Evolutionary conservation across 2,329 filamentous ascomycete genomes (phyloP), one percentile per base, ranked within the genome.

Genomic region (Aspergillus sp.): DNA sequence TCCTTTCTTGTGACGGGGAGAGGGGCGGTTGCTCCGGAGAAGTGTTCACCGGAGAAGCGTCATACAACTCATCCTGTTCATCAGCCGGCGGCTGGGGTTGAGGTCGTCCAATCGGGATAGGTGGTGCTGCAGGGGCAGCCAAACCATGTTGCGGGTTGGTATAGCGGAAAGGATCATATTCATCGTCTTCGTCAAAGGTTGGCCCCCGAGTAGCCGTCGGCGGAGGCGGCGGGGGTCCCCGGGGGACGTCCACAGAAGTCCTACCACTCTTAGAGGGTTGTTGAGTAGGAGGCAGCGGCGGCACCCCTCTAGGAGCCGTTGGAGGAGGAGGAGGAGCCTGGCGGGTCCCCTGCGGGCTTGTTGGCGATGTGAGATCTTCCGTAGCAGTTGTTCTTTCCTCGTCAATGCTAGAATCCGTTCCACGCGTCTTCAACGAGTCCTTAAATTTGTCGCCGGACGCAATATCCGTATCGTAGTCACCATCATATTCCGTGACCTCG

Each of bases 401-500:
- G 51, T 94, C 88, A 45, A 86, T 63, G 61, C 86, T 94, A 5
- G 84, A 80, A 41, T 91, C 87, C 45, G 85, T 80, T 5, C 78
- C 80, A 65, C 94, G 88, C 6, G 87, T 73, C 65, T 91, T 94
- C 51, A 97, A 69, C 1, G 91, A 90, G 69, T 95, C 91, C 68
- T 94, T 96, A 67, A 95, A 88, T 47, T 86, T 88, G n/a, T 81
- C 88, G 7, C 88, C 85, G n/a, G 90, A 88, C 1, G 86, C 90
- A 62, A 97, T 97, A 63, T 97, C 93, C 5, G 93, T 97, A 58
- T 97, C 93, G 63, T 97, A 97, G 62, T 97, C 93, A 5, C 91
- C 93, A 63, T 98, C 93, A 61, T 97, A 97, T 61, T 96, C 91
- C 0, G 88, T 94, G 32, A 88, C 78, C 59, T 94, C 89, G 49